These are phyloP conservation scores for Cutaneotrichosporon sp. DNA, from an alignment of 1,284 basidiomycete genomes.

Conservation along the genomic window DNA sequence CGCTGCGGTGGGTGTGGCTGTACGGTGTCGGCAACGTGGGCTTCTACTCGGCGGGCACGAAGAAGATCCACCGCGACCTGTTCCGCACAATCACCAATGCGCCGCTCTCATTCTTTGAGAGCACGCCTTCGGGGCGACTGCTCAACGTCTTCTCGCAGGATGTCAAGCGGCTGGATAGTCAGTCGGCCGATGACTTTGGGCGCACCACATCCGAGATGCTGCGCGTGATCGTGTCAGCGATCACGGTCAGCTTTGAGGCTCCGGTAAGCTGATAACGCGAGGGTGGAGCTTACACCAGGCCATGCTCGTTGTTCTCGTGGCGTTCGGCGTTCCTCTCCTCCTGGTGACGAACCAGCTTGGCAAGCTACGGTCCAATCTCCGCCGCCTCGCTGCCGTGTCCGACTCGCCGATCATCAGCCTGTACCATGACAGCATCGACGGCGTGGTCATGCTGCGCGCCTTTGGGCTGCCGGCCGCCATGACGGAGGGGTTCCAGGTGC, in stretches of 20 bases:
- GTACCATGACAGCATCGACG: conserved; percentile 55
- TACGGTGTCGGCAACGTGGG: conserved; percentile 56
- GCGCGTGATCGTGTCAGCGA: conserved; percentile 20
- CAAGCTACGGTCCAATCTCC: conserved; percentile 47
- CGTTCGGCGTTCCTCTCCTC: conserved; percentile 37
- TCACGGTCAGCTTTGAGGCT: conserved; percentile 32
- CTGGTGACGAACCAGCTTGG: conserved; percentile 38
- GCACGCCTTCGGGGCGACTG: conserved; percentile 70
- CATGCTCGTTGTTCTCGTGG: conserved; percentile 30
- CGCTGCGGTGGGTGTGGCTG: conserved; percentile 51
- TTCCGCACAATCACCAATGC: conserved; percentile 64
- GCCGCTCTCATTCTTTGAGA: conserved; percentile 77
- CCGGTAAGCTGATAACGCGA: conserved; percentile 41
- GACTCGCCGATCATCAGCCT: conserved; percentile 54
- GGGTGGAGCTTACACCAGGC: conserved; percentile 22
- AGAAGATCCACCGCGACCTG: conserved; percentile 64
- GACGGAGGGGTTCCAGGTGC: conserved; percentile 38
- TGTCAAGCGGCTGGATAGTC: conserved; percentile 61
- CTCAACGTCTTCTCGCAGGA: conserved; percentile 58
- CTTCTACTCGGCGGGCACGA: conserved; percentile 62
- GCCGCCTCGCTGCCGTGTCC: conserved; percentile 44
- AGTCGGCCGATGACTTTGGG: conserved; percentile 62
- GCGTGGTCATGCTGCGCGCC: conserved; percentile 55
- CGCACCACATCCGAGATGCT: conserved; percentile 60
- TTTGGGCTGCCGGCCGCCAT: conserved; percentile 48